Conservation (phyloP, 2,329 filamentous ascomycete species). For the Paecilomyces niveus region DNA sequence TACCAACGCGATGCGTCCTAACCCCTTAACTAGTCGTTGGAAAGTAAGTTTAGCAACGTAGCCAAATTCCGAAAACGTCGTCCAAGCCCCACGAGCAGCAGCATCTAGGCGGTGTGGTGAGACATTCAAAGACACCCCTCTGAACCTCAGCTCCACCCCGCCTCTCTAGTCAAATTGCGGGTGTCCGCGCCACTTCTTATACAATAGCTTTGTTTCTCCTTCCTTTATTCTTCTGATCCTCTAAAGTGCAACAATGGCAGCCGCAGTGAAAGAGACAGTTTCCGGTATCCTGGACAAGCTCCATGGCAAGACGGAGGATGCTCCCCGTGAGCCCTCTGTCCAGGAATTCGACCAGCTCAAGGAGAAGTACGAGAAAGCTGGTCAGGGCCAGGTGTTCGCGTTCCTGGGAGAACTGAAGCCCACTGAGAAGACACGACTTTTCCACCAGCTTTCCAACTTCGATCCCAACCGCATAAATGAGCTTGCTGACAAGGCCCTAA, state of each 20-base stretch:
- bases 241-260: conserved; percentile 24
- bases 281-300: conserved; percentile 44
- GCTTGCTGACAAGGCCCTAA: conserved; percentile 73
- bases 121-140: neutral
- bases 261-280: conserved; percentile 37
- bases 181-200: neutral
- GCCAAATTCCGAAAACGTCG: neutral
- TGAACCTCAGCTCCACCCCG: neutral
- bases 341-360: conserved; percentile 62
- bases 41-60: neutral
- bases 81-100: neutral
- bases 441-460: conserved; percentile 72
- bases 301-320: conserved; percentile 31
- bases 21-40: neutral
- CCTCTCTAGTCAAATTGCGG: neutral
- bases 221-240: neutral
- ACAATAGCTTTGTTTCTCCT: conserved; percentile 2
- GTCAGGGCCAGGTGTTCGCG: conserved; percentile 74
- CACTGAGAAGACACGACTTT: conserved; percentile 69
- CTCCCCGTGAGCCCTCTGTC: conserved; percentile 47
- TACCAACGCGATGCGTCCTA: neutral
- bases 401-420: conserved; percentile 76
- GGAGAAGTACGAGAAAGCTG: conserved; percentile 65
- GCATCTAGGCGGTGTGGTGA: neutral
- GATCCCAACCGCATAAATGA: conserved; percentile 82